phyloP scores from a whole-genome alignment of 108 stramenopile species.

The Nitzschia sp. region DNA sequence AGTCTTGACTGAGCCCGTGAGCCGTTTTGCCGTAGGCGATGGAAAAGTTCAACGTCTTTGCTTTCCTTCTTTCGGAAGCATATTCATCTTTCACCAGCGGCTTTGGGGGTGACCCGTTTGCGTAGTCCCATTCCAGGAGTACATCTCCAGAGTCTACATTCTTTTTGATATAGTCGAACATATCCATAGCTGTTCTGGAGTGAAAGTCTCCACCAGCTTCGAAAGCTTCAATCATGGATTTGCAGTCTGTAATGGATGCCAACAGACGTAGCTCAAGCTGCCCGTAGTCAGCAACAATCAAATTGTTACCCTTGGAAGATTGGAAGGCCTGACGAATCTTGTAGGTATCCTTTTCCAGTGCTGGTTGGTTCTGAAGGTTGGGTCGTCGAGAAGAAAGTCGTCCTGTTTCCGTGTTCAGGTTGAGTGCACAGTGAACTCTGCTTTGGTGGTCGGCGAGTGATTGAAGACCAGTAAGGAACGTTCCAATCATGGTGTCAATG shows the following conservation, averaged over 20 bases:
- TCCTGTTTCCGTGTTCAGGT: slow-evolving; percentile 99
- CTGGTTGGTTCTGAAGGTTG: slow-evolving; percentile 99
- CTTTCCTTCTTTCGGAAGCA: slow-evolving; percentile 96
- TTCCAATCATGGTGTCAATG: slow-evolving; percentile 97
- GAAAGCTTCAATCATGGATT: slow-evolving; percentile 97
- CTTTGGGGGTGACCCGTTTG: slow-evolving; percentile 87
- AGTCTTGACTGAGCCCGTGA: slow-evolving; percentile 94
- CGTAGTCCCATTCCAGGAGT: slow-evolving; percentile 96
- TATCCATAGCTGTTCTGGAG: slow-evolving; percentile 95
- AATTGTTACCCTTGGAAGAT: slow-evolving; percentile 84
- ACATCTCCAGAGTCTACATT: slow-evolving; percentile 93
- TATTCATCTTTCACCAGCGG: slow-evolving; percentile 96
- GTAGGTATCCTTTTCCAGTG: slow-evolving; percentile 96
- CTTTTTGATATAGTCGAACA: slow-evolving; percentile 94
- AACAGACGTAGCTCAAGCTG: slow-evolving; percentile 96
- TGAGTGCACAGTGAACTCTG: slow-evolving; percentile 95
- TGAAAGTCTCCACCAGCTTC: slow-evolving; percentile 97
- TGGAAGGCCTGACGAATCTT: slow-evolving; percentile 92
- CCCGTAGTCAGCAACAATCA: slow-evolving; percentile 99
- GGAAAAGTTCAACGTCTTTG: slow-evolving; percentile 98
- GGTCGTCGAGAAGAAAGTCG: slow-evolving; percentile 93
- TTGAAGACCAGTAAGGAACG: slow-evolving; percentile 86
- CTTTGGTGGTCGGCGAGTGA: slow-evolving; percentile 83
- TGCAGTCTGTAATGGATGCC: slow-evolving; percentile 95
- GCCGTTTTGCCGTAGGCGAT: slow-evolving; percentile 99